Conservation (phyloP, 2,329 filamentous ascomycete genomes). For the Purpureocillium lavendulum region DNA sequence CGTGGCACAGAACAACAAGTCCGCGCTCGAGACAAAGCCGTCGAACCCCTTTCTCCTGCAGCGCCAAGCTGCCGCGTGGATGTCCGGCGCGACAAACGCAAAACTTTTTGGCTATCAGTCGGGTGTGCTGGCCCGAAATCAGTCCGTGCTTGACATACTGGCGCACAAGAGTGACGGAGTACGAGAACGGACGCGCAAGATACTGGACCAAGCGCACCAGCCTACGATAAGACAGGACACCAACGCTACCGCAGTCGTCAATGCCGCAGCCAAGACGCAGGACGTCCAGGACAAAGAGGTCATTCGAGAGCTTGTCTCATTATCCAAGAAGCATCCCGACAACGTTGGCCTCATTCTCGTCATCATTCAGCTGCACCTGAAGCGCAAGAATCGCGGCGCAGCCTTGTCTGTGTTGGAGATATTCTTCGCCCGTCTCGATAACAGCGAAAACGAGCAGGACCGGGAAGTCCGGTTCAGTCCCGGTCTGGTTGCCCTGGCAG, state of each 20-base stretch:
- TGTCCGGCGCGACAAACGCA: slow-evolving; percentile 45
- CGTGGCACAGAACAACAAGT: slow-evolving; percentile 58
- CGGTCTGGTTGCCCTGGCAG: slow-evolving; percentile 70
- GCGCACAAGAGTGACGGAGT: slow-evolving; percentile 61
- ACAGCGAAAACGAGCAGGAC: slow-evolving; percentile 44
- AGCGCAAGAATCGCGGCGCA: slow-evolving; percentile 60
- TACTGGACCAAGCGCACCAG: slow-evolving; percentile 21
- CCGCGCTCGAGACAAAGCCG: slow-evolving; percentile 29
- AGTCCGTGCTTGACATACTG: slow-evolving; percentile 55
- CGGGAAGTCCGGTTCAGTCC: slow-evolving; percentile 72
- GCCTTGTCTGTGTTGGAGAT: slow-evolving; percentile 69
- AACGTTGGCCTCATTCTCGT: slow-evolving; percentile 77
- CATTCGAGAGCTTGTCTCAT: slow-evolving; percentile 58
- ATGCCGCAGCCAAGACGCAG: slow-evolving; percentile 67
- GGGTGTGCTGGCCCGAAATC: slow-evolving; percentile 48
- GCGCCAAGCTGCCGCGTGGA: slow-evolving; percentile 47
- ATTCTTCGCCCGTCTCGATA: slow-evolving; percentile 65
- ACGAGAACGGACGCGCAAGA: slow-evolving; percentile 34
- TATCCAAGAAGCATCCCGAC: slow-evolving; percentile 65
- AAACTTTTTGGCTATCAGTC: slow-evolving; percentile 66
- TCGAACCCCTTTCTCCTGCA: slow-evolving; percentile 63
- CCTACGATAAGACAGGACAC: slow-evolving; percentile 22
- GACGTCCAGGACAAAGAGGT: slow-evolving; percentile 56
- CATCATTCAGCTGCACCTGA: slow-evolving; percentile 72
- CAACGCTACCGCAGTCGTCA: slow-evolving; percentile 37